These are phyloP conservation scores for Saksenaea oblongispora DNA, from an alignment of 371 early-diverging fungal species.

Conservation along the genomic window DNA sequence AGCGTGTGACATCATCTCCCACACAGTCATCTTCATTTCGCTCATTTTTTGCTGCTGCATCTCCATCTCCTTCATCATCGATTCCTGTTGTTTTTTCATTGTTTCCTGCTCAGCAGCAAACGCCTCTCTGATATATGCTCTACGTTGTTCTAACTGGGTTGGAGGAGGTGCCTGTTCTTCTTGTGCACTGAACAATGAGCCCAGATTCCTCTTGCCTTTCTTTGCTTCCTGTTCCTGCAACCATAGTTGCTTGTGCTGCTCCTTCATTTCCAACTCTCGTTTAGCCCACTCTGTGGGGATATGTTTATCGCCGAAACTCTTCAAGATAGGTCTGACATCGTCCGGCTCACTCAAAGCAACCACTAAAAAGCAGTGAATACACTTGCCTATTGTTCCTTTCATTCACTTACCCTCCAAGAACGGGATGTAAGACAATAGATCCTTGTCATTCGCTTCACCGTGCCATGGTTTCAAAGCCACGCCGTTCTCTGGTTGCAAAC, in stretches of 20 bases:
- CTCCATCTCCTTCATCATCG: conserved; percentile 51
- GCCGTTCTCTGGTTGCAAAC: conserved; percentile 88
- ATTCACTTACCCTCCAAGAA: conserved; percentile 75
- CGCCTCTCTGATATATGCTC: conserved; percentile 54
- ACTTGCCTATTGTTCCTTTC: not conserved
- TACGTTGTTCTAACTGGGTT: conserved; percentile 52
- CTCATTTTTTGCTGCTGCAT: conserved; percentile 47
- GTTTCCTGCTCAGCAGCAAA: conserved; percentile 50
- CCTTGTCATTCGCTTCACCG: conserved; percentile 78
- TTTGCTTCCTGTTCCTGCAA: conserved; percentile 65
- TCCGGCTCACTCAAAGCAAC: conserved; percentile 67
- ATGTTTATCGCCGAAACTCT: conserved; percentile 64
- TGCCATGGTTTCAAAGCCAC: conserved; percentile 80
- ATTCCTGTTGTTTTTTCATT: conserved; percentile 53
- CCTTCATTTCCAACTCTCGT: conserved; percentile 70
- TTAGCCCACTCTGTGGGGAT: conserved; percentile 67
- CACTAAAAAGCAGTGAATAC: conserved; percentile 31
- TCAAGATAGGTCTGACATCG: conserved; percentile 71
- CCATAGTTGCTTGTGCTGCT: conserved; percentile 63
- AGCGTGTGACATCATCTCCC: conserved; percentile 59
- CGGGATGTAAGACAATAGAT: conserved; percentile 78
- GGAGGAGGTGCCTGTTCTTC: conserved; percentile 41
- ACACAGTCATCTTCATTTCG: conserved; percentile 67
- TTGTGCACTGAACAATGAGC: conserved; percentile 36
- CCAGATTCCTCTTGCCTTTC: conserved; percentile 34